Evolutionary conservation across 805 yeast genomes (phyloP), one percentile per base, ranked within the genome.

Genomic region (Sungouiella blattae): DNA sequence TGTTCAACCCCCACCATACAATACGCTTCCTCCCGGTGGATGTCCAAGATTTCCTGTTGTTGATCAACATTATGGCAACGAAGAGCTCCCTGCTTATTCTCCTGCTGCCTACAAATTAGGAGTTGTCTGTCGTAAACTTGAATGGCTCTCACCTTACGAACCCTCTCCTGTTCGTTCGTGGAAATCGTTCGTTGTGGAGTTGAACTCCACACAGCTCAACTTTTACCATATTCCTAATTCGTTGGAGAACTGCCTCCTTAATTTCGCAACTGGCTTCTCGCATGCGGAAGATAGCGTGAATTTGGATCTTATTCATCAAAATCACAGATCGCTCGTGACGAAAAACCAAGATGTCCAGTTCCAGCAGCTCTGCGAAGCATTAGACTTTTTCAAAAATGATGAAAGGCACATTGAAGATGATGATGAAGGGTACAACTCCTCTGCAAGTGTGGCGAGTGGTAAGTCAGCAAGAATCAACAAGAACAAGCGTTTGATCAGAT

Each of bases 171-270:
- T 67, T 6, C 67, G 95, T 42, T 71, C 76, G 8, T 89, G 98
- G 98, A 73, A 69, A 46, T 65, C 72, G 28, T 72, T 73, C 28
- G 66, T 83, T 15, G 67, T 87, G 57, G 94, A 84, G 51, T 64
- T 89, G 33, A 87, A 89, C 65, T 85, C 91, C 13, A 89, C 97
- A 1, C 95, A 87, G 60, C 62, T 89, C 23, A 84, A 84, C 57
- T 64, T 89, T 36, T 85, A 83, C 55, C 49, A 58, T 12, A 64
- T 67, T 5, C 71, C 73, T 1, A 47, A 47, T 16, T 46, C 50
- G 25, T 35, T 62, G 23, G 71, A 67, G 35, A 45, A 41, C 15
- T 28, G 56, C 14, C 29, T 63, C 5, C 26, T 58, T 30, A 32
- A 44, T 9, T 30, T 36, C 4, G 22, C 8, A n/a, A 11, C 30